Base-by-base conservation (phyloP, 257 asterid species). In the Anisodus tanguticus region DNA sequence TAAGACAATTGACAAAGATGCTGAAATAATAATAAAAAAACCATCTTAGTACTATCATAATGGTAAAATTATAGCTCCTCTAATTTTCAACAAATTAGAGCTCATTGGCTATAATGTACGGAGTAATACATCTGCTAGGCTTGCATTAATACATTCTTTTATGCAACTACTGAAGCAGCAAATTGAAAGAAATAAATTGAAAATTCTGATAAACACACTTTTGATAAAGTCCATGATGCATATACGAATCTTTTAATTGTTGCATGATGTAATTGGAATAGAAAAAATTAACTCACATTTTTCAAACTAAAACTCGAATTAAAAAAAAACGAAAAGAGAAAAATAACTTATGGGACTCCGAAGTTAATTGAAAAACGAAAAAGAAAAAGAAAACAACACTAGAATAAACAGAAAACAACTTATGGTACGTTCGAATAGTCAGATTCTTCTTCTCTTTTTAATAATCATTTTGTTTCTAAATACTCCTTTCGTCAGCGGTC, bases 341-440 rank as follows among this genome's bases (percentile, higher is more conserved):
- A 69, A 69, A 16, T 31, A 69, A 69, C 59, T 47, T 1, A 74
- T 49, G 45, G n/a, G 43, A 22, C 80, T 49, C 19, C 12, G 43
- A 49, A 41, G 59, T 49, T 74, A 74, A 19, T 74, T 76, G 81
- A 47, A 76, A 72, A 19, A 74, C 10, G 9, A 74, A 16, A 19
- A 74, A 19, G 9, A 74, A 16, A 47, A 49, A 58, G 0, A 3
- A 49, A 19, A 12, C 8, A 1, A n/a, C n/a, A 26, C 9, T 66
- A 13, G 9, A 67, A 17, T 6, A 16, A 17, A 74, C 58, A 74
- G 9, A 13, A 76, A 76, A 51, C 81, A 76, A 13, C 81, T 76
- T 6, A 76, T 51, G 81, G 47, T 63, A 76, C 41, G 10, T 59
- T 59, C 83, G 19, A 62, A 41, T 59, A 59, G 71, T 80, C 83